phyloP scores from a whole-genome alignment of 2,329 filamentous ascomycete genomes.

The Nothopassalora personata region DNA sequence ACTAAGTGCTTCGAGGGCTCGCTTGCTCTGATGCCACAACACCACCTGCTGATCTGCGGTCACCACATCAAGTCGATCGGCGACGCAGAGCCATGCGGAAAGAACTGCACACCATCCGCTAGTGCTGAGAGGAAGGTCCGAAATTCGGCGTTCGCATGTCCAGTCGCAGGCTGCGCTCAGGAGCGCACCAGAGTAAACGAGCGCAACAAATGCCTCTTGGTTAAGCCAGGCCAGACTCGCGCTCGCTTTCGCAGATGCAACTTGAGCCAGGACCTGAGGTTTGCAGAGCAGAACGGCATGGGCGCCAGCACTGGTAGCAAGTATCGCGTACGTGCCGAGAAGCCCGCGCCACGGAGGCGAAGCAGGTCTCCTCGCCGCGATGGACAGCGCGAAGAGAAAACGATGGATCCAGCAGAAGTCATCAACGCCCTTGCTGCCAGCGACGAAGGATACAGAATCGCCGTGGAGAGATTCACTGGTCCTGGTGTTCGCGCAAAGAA shows the following conservation, averaged over 20 bases:
- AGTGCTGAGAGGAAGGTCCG: background rate
- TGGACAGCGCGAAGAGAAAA: background rate
- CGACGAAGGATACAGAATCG: background rate
- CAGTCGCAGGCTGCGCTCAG: background rate
- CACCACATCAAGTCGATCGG: background rate
- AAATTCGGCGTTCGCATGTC: background rate
- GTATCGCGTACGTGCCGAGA: background rate
- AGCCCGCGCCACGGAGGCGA: background rate
- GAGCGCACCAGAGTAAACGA: background rate
- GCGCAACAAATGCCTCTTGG: background rate
- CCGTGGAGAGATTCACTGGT: background rate
- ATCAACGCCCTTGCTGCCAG: background rate
- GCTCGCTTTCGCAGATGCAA: background rate
- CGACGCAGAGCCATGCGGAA: background rate
- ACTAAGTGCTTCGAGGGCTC: background rate
- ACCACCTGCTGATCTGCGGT: background rate
- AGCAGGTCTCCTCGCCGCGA: background rate
- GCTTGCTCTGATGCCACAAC: background rate
- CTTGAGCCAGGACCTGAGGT: background rate
- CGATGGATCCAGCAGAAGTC: background rate
- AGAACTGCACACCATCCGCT: background rate
- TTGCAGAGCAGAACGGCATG: background rate
- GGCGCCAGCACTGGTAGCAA: background rate
- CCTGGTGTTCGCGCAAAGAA: constrained; percentile 1
- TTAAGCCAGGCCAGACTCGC: background rate